Base-by-base conservation (phyloP, 345 rosid genomes). In the Lagerstroemia speciosa region DNA sequence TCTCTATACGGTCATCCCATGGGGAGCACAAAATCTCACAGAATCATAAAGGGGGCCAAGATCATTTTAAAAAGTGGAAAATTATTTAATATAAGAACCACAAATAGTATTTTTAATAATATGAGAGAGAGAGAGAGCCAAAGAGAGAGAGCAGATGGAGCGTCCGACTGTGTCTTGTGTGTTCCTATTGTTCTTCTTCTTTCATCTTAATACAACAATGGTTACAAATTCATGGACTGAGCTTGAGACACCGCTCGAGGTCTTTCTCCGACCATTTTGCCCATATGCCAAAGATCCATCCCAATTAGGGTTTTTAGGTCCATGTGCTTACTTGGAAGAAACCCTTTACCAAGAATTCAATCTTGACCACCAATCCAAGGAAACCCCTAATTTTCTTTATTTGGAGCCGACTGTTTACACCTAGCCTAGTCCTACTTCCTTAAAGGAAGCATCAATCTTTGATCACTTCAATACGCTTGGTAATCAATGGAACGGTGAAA, bases 11-110 rank as follows among this genome's bases (percentile, higher is more conserved):
- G 30, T 58, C 63, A 58, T 58, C 63, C 75, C 83, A 82, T 82
- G 75, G 88, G 88, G 85, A 77, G 86, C 88, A 82, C 69, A 77
- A 74, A 70, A 86, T 82, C 86, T 40, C 62, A 82, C 66, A 79
- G 83, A 77, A 82, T 82, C 84, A 73, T 78, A 82, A 82, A 15
- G 63, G 58, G 74, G 62, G 74, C 76, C 71, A 78, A 70, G 75
- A 71, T 48, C 66, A 72, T 68, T 31, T 64, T 38, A 73, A 78
- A 81, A 69, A 79, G 32, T 50, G 58, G 70, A 2, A 58, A 11
- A 65, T n/a, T 69, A 74, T 74, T 76, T 80, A 79, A 77, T 78
- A n/a, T 75, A 52, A 64, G 63, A 60, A 74, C 71, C 64, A 67
- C 69, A 68, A 73, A 82, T 72, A 76, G 75, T 77, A 43, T 66